A percentile compares a stretch with the other conserved stretches of the same genome.
Conservation (phyloP, 2,329 filamentous ascomycete genomes). For the Metarhizium album region DNA sequence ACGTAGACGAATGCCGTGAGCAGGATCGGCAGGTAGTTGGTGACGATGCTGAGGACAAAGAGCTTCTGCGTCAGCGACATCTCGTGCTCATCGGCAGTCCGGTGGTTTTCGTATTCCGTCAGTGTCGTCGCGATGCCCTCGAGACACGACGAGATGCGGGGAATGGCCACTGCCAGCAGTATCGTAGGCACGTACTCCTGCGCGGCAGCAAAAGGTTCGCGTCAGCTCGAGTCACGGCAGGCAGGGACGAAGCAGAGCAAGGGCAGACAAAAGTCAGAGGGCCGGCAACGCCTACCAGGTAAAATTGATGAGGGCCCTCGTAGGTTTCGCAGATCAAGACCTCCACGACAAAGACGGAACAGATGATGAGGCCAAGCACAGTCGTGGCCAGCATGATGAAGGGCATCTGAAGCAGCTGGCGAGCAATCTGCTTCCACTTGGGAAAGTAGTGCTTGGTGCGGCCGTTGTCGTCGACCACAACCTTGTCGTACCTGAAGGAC, state of each 20-base stretch:
- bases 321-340: constrained; percentile 68
- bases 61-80: constrained; percentile 62
- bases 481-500: constrained; percentile 53
- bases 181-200: constrained; percentile 64
- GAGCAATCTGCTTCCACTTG: constrained; percentile 48
- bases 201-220: not conserved
- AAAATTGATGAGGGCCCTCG: constrained; percentile 54
- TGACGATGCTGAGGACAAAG: constrained; percentile 71
- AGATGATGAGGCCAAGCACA: constrained; percentile 55
- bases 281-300: constrained; percentile 40
- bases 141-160: constrained; percentile 52
- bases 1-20: constrained; percentile 73
- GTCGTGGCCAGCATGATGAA: constrained; percentile 51
- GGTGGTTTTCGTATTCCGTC: constrained; percentile 65
- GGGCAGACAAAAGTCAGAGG: too few relatives aligned
- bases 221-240: not conserved
- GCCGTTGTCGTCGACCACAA: constrained; percentile 51
- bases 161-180: constrained; percentile 55
- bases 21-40: constrained; percentile 65
- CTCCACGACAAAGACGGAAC: constrained; percentile 61
- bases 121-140: constrained; percentile 52
- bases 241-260: too few relatives aligned
- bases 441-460: constrained; percentile 53
- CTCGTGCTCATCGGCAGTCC: constrained; percentile 58
- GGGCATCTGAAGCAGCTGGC: constrained; percentile 59